Evolutionary conservation across 2,329 filamentous ascomycete genomes (phyloP), one percentile per base, ranked within the genome.

Genomic region (Drechmeria coniospora): DNA sequence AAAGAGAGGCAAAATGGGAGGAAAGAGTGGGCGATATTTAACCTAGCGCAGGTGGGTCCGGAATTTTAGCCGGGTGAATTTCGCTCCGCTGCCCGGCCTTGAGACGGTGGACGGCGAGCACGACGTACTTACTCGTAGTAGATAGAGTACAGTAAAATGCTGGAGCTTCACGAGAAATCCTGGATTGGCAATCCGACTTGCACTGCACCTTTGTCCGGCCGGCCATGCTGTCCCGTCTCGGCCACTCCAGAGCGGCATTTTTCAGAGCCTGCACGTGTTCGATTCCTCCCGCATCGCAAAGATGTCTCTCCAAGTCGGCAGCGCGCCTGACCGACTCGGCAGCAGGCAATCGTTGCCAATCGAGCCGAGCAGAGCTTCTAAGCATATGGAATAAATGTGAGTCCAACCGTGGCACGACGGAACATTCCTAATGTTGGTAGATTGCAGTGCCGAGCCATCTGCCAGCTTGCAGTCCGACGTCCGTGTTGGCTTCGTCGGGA

Each of bases 401-500:
- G 20, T 21, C 9, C 20, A 21, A 5, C 6, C 10, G 9, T 20
- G 10, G 6, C 10, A 10, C 18, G 10, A 7, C 18, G 18, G 7
- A 10, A 10, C 18, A 20, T 23, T 22, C 33, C 35, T 18, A 28
- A 18, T 26, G 23, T 7, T 27, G 27, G 14, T 21, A 55, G 53
- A 47, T 33, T 41, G 41, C 23, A 43, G 38, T 19, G 31, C 35
- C 13, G 36, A 44, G 18, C 32, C 42, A 1, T 39, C 41, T 2
- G 20, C 39, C 7, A 38, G 42, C 3, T 21, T 31, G 2, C 32
- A 34, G 8, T 27, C 21, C 5, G 32, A 44, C 2, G 29, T 34
- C 28, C 40, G 36, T 9, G 37, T 49, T 5, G 86, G 86, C 13
- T 90, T 86, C 40, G 51, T 93, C 1, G 71, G 73, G 15, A 71